A percentile compares a stretch with the other conserved stretches of the same genome.
Conservation (phyloP, 1,284 basidiomycete genomes). For the Vanrija pseudolonga region DNA sequence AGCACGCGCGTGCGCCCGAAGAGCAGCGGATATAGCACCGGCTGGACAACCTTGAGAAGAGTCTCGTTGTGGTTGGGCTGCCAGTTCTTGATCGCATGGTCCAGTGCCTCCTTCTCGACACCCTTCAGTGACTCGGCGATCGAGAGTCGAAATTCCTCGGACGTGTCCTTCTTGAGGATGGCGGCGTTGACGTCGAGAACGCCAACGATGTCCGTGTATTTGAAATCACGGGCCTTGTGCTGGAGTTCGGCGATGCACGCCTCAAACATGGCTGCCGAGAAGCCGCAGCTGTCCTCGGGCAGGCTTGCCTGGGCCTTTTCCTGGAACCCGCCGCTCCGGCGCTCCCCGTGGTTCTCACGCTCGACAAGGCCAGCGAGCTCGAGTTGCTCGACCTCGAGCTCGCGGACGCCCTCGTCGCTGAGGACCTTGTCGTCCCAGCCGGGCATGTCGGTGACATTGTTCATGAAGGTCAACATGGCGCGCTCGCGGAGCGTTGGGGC, state of each 20-base stretch:
- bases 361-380: too few species aligned
- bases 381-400: too few species aligned
- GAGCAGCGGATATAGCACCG: conserved; percentile 3
- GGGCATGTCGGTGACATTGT: conserved; percentile 12
- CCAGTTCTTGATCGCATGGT: conserved; percentile 1
- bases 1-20: conserved; percentile 5
- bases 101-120: not conserved
- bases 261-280: conserved; percentile 4
- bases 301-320: too few species aligned
- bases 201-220: not conserved
- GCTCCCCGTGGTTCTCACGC: not conserved
- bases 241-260: conserved; percentile 3
- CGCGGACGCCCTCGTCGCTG: not conserved
- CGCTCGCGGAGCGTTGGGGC: conserved; percentile 10
- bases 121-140: not conserved
- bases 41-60: conserved; percentile 10
- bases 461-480: conserved; percentile 10
- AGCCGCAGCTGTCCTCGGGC: not conserved
- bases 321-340: too few species aligned
- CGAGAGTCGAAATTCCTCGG: not conserved
- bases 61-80: conserved; percentile 6
- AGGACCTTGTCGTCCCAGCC: conserved; percentile 7
- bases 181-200: conserved; percentile 3
- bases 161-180: conserved; percentile 1
- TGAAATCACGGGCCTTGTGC: conserved; percentile 2